A percentile compares a stretch with the other conserved stretches of the same genome.
Conservation (phyloP, 805 yeast species). For the Candida endomychidarum region DNA sequence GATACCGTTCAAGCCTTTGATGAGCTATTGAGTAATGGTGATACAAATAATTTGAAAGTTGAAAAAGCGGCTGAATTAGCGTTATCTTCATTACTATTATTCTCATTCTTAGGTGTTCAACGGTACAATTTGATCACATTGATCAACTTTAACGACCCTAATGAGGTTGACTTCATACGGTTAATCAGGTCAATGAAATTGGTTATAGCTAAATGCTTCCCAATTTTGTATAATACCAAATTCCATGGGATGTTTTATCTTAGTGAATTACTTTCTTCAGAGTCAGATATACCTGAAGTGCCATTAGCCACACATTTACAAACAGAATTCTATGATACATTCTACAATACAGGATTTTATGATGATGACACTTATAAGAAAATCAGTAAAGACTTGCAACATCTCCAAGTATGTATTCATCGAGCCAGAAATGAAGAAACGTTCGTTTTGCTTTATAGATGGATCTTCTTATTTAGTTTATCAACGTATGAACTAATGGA, state of each 20-base stretch:
- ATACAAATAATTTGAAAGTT: not conserved
- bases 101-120: constrained; percentile 5
- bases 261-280: constrained; percentile 3
- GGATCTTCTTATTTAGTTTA: constrained; percentile 21
- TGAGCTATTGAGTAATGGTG: not conserved
- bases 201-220: not conserved
- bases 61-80: constrained; percentile 4
- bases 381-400: not conserved
- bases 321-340: not conserved
- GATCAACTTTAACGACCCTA: constrained; percentile 1
- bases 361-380: not conserved
- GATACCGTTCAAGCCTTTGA: constrained; percentile 1
- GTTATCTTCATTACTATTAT: constrained; percentile 6
- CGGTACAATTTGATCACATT: not conserved
- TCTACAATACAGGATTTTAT: not conserved
- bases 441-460: constrained; percentile 27
- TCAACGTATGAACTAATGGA: constrained; percentile 20
- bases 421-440: constrained; percentile 1
- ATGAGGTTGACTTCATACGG: constrained; percentile 4
- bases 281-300: not conserved
- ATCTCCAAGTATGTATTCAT: constrained; percentile 2
- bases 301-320: not conserved
- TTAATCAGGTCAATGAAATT: constrained; percentile 9
- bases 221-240: constrained; percentile 2
- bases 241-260: constrained; percentile 7